Evolutionary conservation across 805 yeast species (phyloP).

Genomic region (Teunomyces aglyptinius): DNA sequence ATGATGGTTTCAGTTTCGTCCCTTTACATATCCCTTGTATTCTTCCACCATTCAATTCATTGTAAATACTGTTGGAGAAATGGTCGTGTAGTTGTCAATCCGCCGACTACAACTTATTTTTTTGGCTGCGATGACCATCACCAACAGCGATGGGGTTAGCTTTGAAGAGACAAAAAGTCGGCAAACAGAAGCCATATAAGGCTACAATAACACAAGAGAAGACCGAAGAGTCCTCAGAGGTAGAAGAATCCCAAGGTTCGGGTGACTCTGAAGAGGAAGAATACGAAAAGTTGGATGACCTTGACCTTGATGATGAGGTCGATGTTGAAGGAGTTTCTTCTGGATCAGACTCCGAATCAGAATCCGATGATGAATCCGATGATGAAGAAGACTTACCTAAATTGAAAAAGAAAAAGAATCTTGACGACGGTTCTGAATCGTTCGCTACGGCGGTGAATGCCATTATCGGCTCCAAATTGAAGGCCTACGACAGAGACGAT

Average conservation of each 20-base stretch:
- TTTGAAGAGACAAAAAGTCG: slow-evolving; percentile 21
- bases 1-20: no score
- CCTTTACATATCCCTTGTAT: no score
- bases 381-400: slow-evolving; percentile 36
- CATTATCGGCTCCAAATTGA: slow-evolving; percentile 77
- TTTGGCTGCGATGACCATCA: slow-evolving; percentile 2
- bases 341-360: slow-evolving; percentile 5
- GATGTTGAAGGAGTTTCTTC: slow-evolving; percentile 8
- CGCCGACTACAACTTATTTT: not conserved
- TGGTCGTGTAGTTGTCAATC: not conserved
- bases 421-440: slow-evolving; percentile 68
- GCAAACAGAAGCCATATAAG: slow-evolving; percentile 14
- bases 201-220: slow-evolving; percentile 7
- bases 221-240: slow-evolving; percentile 9
- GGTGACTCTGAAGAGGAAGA: slow-evolving; percentile 10
- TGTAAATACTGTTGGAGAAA: not conserved
- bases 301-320: slow-evolving; percentile 14
- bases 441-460: slow-evolving; percentile 85
- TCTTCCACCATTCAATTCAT: not conserved
- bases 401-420: slow-evolving; percentile 54
- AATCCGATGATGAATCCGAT: slow-evolving; percentile 19
- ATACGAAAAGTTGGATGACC: slow-evolving; percentile 14
- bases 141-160: slow-evolving; percentile 16
- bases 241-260: not conserved
- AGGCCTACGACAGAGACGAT: slow-evolving; percentile 84